Percentiles rank a stretch among this genome's conserved stretches.
phyloP scores from a whole-genome alignment of 1,284 basidiomycete genomes.

The Anthracocystis walkeri region DNA sequence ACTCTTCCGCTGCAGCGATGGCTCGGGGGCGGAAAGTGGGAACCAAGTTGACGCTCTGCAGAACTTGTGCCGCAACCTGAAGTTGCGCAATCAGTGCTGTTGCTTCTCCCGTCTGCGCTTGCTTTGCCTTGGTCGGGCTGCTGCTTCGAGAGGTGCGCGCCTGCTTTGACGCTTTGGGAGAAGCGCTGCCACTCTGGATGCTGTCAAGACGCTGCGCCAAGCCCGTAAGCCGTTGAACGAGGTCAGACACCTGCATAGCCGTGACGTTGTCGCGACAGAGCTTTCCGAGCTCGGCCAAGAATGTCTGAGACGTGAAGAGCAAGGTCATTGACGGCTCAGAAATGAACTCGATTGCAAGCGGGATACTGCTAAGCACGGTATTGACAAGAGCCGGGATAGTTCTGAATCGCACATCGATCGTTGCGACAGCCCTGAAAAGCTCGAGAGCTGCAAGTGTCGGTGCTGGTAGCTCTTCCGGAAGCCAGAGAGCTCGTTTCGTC shows the following conservation, averaged over 20 bases:
- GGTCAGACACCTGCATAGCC: slow-evolving; percentile 40
- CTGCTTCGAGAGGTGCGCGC: slow-evolving; percentile 17
- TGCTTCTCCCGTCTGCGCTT: not conserved
- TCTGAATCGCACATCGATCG: slow-evolving; percentile 29
- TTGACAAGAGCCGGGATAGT: slow-evolving; percentile 35
- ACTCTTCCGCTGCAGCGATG: slow-evolving; percentile 33
- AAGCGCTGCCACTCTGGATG: not conserved
- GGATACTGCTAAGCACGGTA: slow-evolving; percentile 19
- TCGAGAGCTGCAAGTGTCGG: slow-evolving; percentile 29
- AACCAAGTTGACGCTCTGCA: slow-evolving; percentile 36
- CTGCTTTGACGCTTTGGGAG: slow-evolving; percentile 23
- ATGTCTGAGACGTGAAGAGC: slow-evolving; percentile 40
- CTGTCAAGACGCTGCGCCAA: slow-evolving; percentile 11
- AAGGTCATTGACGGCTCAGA: not conserved
- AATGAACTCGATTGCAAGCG: slow-evolving; percentile 9
- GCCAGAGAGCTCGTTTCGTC: slow-evolving; percentile 18
- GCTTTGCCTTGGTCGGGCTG: slow-evolving; percentile 6
- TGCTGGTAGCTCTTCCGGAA: slow-evolving; percentile 14
- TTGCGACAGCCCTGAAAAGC: slow-evolving; percentile 30
- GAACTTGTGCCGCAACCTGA: slow-evolving; percentile 30
- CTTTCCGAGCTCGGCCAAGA: slow-evolving; percentile 33
- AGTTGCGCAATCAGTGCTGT: slow-evolving; percentile 20
- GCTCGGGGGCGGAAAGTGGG: slow-evolving; percentile 31
- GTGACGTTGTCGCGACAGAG: slow-evolving; percentile 38
- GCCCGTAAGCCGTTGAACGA: slow-evolving; percentile 16